These are phyloP conservation scores for Pouteria campechiana DNA, from an alignment of 179 eudicot species.

Conservation along the genomic window DNA sequence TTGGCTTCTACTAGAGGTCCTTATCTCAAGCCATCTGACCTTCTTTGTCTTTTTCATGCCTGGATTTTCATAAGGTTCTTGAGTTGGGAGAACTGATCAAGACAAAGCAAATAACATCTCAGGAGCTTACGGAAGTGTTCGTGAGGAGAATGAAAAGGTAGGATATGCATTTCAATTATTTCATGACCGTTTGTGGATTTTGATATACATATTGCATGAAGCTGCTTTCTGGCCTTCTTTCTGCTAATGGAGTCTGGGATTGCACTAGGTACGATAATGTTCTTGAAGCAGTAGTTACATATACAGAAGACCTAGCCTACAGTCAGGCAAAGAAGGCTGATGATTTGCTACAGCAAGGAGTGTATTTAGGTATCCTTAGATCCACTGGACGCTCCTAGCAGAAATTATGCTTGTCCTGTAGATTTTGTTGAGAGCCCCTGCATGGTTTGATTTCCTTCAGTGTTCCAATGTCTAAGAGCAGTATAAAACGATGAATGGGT, in stretches of 20 bases:
- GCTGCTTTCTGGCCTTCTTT: neutral
- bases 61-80: slow-evolving; percentile 65
- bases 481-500: no score
- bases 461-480: no score
- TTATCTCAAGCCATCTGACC: neutral
- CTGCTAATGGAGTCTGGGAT: slow-evolving; percentile 1
- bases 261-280: slow-evolving; percentile 48
- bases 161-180: neutral
- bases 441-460: no score
- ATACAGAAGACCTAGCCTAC: slow-evolving; percentile 80
- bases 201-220: neutral
- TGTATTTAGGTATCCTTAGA: slow-evolving; percentile 39
- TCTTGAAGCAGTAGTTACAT: slow-evolving; percentile 80
- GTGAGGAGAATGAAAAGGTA: slow-evolving; percentile 76
- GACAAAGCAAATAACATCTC: slow-evolving; percentile 60
- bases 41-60: neutral
- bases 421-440: no score
- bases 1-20: no score
- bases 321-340: slow-evolving; percentile 84
- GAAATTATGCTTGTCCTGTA: no score
- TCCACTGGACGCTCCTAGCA: neutral
- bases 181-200: no score
- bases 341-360: slow-evolving; percentile 44
- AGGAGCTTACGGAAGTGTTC: slow-evolving; percentile 68
- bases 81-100: slow-evolving; percentile 77